Evolutionary conservation across 352 stramenopile genomes (phyloP), one percentile per base, ranked within the genome.

Genomic region (Globisporangium iwayamae): DNA sequence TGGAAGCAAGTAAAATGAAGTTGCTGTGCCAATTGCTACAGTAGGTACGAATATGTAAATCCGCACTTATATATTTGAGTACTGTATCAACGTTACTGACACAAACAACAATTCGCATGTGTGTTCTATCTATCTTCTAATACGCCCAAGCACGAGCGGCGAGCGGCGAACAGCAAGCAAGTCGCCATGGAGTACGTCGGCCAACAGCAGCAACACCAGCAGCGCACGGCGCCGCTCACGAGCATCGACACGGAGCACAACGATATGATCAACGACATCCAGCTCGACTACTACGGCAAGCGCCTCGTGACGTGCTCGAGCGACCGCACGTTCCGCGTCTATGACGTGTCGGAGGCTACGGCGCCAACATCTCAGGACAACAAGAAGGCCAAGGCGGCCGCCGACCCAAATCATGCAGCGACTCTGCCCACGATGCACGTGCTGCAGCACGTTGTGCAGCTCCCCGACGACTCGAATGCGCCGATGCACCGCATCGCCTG

Each of bases 231-330:
- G 28, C 79, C 85, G 7, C 60, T 83, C 53, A 66, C 71, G 32
- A 91, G 81, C 56, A 87, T 96, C 48, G 85, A 94, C 69, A 96
- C 85, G 58, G 85, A 94, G 65, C 87, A 96, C 69, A 91, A 90
- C 41, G 87, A 93, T 71, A 93, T 93, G 82, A 89, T 96, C 62
- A 89, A 92, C 68, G 87, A 96, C 72, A 92, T 94, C 38, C 86
- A 96, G 71, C 75, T 96, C 62, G 85, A 96, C 62, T 96, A 94
- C 66, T 93, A 96, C 64, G 84, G 85, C 66, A 93, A 94, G 63
- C 83, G 83, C 30, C 71, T 96, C 48, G 83, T 67, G 34, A 93
- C 87, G 51, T 94, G 85, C 69, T 96, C 87, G 34, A 80, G 73
- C 18, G 87, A 96, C 68, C 79, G 85, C 63, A 92, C 85, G 51